Evolutionary conservation across 495 filamentous ascomycete genomes (phyloP).

Genomic region (Parachaetomium inaequale): DNA sequence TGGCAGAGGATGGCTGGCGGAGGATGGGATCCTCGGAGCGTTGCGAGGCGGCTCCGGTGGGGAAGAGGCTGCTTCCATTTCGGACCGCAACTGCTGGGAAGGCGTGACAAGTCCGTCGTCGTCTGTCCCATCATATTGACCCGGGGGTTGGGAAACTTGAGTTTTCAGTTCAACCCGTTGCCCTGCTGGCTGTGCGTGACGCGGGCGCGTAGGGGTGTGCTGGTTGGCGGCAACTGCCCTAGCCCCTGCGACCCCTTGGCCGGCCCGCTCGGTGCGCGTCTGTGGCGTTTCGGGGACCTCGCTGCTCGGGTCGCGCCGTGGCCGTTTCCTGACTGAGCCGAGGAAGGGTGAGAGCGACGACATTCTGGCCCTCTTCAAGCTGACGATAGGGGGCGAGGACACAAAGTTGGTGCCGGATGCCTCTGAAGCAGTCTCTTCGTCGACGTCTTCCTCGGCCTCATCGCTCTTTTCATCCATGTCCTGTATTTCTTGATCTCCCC

Average conservation of each 20-base stretch:
- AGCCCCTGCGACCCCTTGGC: background rate
- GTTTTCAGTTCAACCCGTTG: background rate
- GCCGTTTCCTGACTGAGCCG: slow-evolving; percentile 12
- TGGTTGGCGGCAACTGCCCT: background rate
- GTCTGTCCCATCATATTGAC: background rate
- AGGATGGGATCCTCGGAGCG: too few species aligned
- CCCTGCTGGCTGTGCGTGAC: background rate
- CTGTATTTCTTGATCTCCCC: background rate
- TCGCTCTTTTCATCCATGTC: background rate
- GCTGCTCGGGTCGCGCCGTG: slow-evolving; percentile 15
- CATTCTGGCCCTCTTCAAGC: slow-evolving; percentile 2
- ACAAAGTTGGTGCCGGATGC: background rate
- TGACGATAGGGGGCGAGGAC: slow-evolving; percentile 30
- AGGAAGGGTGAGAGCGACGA: background rate
- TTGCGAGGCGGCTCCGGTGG: background rate
- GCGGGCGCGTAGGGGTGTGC: background rate
- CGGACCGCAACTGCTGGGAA: slow-evolving; percentile 31
- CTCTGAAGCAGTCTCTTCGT: background rate
- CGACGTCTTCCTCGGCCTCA: slow-evolving; percentile 17
- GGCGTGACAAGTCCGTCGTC: slow-evolving; percentile 18
- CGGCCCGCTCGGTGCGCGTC: background rate
- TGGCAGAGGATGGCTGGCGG: background rate
- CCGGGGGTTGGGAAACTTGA: slow-evolving; percentile 1
- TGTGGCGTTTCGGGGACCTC: slow-evolving; percentile 11
- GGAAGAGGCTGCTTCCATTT: slow-evolving; percentile 15